Evolutionary conservation across 2,329 filamentous ascomycete species (phyloP), one percentile per base, ranked within the genome.

Genomic region (Ascosphaera apis): DNA sequence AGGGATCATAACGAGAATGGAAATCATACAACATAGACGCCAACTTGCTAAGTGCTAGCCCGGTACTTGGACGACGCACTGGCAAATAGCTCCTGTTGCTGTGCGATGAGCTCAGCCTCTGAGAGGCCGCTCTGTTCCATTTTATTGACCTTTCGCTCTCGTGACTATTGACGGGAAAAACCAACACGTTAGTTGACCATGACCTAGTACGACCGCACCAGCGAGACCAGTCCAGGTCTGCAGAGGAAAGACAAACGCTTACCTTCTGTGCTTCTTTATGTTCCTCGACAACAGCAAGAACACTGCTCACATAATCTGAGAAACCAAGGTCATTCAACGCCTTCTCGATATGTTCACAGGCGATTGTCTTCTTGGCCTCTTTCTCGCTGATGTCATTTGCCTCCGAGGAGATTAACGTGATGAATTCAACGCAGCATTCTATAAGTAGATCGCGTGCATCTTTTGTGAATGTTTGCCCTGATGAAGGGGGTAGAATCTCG

Each of bases 301-400:
- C 81, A 40, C 84, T 79, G 12, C 76, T 72, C 4, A 98, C 79
- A 51, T 95, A 98, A 47, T 92, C 83, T 7, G 74, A 68, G 54
- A 95, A 98, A 1, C 86, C 88, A 15, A 98, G 69, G 48, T 91
- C 80, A 47, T 86, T 79, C 31, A 98, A 67, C 1, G 88, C 88
- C 51, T 86, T 86, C 50, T 86, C 91, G 48, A 98, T 91, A 60
- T 98, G 88, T 49, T 98, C 88, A 55, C 82, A 91, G 9, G 86
- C 86, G 47, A 98, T 98, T 3, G 88, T 98, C 67, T 98, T 98
- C 64, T 98, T 98, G 35, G 84, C 82, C 51, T 98, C 88, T 57
- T 92, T 92, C 55, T 98, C 88, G 9, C 84, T 91, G 44, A 98
- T 98, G 49, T 98, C 88, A 57, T 98, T 98, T 42, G 88, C 88